Conservation (phyloP, 2,329 filamentous ascomycete species). For the Fusarium protoensiforme region DNA sequence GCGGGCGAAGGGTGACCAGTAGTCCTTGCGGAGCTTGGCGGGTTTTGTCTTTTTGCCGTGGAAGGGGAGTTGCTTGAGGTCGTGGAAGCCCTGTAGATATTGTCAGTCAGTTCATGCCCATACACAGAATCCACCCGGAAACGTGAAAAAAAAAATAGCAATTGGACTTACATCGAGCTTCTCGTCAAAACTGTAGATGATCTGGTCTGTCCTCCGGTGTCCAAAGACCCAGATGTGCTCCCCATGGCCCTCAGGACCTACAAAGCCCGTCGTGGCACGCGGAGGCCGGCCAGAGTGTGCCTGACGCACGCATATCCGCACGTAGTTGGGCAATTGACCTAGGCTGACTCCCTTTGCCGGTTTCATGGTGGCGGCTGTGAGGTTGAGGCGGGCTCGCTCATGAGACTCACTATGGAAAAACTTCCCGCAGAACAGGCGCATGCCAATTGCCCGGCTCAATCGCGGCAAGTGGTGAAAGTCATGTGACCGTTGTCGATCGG, state of each 20-base stretch:
- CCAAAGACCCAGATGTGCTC: slow-evolving; percentile 68
- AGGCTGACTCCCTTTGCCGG: slow-evolving; percentile 48
- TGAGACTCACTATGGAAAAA: slow-evolving; percentile 30
- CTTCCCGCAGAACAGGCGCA: slow-evolving; percentile 26
- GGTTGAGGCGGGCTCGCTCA: slow-evolving; percentile 32
- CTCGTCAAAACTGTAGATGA: slow-evolving; percentile 63
- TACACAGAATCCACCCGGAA: not conserved
- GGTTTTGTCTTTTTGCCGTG: slow-evolving; percentile 76
- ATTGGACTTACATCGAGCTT: slow-evolving; percentile 57
- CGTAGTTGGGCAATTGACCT: slow-evolving; percentile 56
- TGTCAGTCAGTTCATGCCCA: not conserved
- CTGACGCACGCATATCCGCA: slow-evolving; percentile 56
- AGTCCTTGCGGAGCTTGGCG: slow-evolving; percentile 72
- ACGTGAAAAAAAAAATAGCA: not conserved
- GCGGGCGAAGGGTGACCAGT: slow-evolving; percentile 71
- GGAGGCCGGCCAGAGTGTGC: slow-evolving; percentile 42
- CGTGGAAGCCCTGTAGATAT: slow-evolving; percentile 50
- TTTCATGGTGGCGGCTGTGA: slow-evolving; percentile 50
- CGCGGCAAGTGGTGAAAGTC: slow-evolving; percentile 24
- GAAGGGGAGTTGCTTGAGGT: slow-evolving; percentile 69
- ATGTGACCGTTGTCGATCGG: slow-evolving; percentile 25
- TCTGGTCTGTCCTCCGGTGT: slow-evolving; percentile 61
- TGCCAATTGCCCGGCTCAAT: slow-evolving; percentile 22
- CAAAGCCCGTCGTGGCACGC: slow-evolving; percentile 38
- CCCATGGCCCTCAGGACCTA: slow-evolving; percentile 57